A percentile compares a stretch with the other conserved stretches of the same genome.
Evolutionary conservation across 495 filamentous ascomycete species (phyloP).

Genomic region (Annulohypoxylon maeteangense): DNA sequence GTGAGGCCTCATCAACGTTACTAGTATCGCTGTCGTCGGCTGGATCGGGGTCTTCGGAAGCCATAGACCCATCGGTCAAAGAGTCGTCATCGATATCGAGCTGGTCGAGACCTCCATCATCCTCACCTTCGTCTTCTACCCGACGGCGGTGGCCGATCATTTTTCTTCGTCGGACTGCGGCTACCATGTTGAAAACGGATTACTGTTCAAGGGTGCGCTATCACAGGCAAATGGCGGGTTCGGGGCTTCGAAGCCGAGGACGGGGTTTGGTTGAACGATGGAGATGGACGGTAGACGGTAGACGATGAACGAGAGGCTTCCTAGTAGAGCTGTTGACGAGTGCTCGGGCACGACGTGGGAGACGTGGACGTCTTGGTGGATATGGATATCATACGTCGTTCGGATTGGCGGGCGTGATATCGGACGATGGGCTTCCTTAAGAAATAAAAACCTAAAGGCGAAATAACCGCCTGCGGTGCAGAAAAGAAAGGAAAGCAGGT

Average conservation of each 20-base stretch:
- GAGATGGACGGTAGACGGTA: neutral
- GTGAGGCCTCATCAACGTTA: constrained; percentile 68
- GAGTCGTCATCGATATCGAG: constrained; percentile 83
- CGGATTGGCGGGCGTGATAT: constrained; percentile 38
- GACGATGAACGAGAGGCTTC: constrained; percentile 28
- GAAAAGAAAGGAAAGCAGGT: constrained; percentile 44
- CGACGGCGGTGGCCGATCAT: constrained; percentile 79
- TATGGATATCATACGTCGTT: constrained; percentile 46
- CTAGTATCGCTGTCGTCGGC: constrained; percentile 85
- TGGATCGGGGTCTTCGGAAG: constrained; percentile 78
- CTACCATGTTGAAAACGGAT: constrained; percentile 61
- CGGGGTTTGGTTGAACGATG: neutral
- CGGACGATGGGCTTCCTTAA: constrained; percentile 39
- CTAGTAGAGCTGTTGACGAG: constrained; percentile 31
- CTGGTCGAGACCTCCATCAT: constrained; percentile 73
- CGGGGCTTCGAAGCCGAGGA: constrained; percentile 18
- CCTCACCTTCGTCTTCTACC: constrained; percentile 82
- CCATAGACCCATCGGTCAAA: constrained; percentile 79
- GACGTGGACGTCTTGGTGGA: constrained; percentile 47
- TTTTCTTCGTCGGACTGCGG: constrained; percentile 71
- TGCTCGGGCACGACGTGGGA: constrained; percentile 44
- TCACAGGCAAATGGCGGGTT: neutral
- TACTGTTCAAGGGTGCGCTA: constrained; percentile 26
- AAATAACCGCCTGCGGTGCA: constrained; percentile 51
- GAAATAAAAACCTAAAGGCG: constrained; percentile 44